Base-by-base conservation (phyloP, 2,329 filamentous ascomycete genomes). In the Penicillium sp. region DNA sequence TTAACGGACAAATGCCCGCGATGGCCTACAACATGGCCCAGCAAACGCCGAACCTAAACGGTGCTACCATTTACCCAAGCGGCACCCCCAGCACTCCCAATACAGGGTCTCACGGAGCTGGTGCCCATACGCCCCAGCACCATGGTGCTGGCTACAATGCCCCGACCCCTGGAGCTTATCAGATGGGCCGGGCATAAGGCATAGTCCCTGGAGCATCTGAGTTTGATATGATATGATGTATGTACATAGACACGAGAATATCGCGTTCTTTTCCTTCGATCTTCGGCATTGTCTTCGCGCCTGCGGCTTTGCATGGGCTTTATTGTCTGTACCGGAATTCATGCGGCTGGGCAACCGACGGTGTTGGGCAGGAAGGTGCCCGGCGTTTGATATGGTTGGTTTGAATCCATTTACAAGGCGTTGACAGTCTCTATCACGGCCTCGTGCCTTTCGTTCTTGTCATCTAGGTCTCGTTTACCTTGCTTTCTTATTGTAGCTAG, bases 101-200 rank as follows among this genome's bases (percentile, higher is more conserved):
- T 56, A 84, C 79, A 27, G 78, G 78, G 36, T 77, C 81, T 41
- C 77, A 77, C 43, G 78, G 76, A 35, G 70, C 81, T 42, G 77
- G 78, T 40, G 71, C 65, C 48, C 74, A 76, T 42, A 78, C 76
- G 9, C 76, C 76, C 38, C 70, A 72, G 51, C 71, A 83, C 78
- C 60, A 86, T 80, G 67, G 73, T 68, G 61, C 64, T 27, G 78
- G 81, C 47, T 84, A 87, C 70, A 83, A 88, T 40, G 43, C 50
- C 34, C 86, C 91, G 81, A 94, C 90, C 7, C 90, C 90, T 1
- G 89, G 90, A 77, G 90, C 90, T 44, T 93, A 93, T 61, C 72
- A 74, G 44, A 57, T 67, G 45, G 63, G 61, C 30, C 71, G 70
- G 60, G 62, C 62, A 53, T 72, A 58, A 67, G 58, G 26, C 35